A percentile compares a stretch with the other conserved stretches of the same genome.
Conservation (phyloP, 352 stramenopile species). For the Phytopythium delawarense region DNA sequence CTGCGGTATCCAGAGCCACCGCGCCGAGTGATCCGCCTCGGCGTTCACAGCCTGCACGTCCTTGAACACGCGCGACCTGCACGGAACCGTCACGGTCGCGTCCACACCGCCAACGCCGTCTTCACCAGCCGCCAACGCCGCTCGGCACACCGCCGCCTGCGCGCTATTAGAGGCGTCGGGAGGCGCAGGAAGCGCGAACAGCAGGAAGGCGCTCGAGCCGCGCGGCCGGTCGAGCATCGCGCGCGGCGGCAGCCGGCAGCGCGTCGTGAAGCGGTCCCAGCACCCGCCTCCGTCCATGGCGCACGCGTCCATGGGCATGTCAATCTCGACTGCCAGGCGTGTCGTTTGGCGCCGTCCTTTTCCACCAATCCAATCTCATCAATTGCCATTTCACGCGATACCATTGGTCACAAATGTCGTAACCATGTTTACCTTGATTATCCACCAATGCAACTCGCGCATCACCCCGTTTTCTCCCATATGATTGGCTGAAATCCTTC, state of each 20-base stretch:
- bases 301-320: conserved; percentile 5
- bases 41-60: conserved; percentile 3
- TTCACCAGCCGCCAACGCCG: conserved; percentile 19
- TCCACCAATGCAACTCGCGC: neutral
- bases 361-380: conserved; percentile 11
- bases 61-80: conserved; percentile 12
- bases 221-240: conserved; percentile 25
- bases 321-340: conserved; percentile 15
- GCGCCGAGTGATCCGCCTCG: neutral
- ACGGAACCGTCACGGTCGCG: conserved; percentile 26
- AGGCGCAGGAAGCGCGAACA: conserved; percentile 3
- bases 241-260: conserved; percentile 38
- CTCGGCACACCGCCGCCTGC: conserved; percentile 32
- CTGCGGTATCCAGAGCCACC: conserved; percentile 41
- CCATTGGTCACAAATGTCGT: neutral
- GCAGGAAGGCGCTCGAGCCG: conserved; percentile 29
- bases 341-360: conserved; percentile 1
- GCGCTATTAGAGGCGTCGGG: neutral
- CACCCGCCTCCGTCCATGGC: conserved; percentile 7
- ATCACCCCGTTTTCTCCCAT: neutral
- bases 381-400: neutral
- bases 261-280: conserved; percentile 53
- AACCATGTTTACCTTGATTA: neutral
- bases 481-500: conserved; percentile 7
- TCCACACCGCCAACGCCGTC: conserved; percentile 11